A percentile compares a stretch with the other conserved stretches of the same genome.
These are phyloP conservation scores for Polyporus tsugae DNA, from an alignment of 1,284 basidiomycete genomes.

Conservation along the genomic window DNA sequence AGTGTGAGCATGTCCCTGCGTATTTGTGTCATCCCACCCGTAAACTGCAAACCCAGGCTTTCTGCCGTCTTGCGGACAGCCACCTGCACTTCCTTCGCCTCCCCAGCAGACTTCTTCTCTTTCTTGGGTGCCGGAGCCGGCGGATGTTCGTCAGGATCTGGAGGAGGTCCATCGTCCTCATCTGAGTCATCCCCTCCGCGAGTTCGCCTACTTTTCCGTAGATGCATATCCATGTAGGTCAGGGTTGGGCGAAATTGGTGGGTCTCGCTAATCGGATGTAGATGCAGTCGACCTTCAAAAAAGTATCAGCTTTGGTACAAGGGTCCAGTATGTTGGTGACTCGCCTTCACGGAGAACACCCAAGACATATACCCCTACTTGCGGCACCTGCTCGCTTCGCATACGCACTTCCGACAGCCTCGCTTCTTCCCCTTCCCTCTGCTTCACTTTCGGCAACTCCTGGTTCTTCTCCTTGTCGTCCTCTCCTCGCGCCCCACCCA, in stretches of 20 bases:
- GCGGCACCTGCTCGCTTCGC: constrained; percentile 73
- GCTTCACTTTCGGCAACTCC: constrained; percentile 47
- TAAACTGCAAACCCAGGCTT: constrained; percentile 59
- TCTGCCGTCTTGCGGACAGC: constrained; percentile 70
- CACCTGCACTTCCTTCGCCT: constrained; percentile 79
- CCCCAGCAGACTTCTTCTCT: constrained; percentile 58
- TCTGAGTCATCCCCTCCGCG: constrained; percentile 61
- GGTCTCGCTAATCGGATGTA: constrained; percentile 79
- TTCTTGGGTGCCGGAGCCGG: constrained; percentile 58
- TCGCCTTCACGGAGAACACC: constrained; percentile 77
- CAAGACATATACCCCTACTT: constrained; percentile 72
- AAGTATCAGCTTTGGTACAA: not conserved
- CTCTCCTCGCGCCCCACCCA: constrained; percentile 68
- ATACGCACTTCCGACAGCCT: constrained; percentile 73
- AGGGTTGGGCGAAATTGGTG: constrained; percentile 83
- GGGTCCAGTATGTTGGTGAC: constrained; percentile 27
- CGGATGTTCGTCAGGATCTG: constrained; percentile 75
- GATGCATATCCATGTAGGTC: constrained; percentile 77
- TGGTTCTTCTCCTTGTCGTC: constrained; percentile 82
- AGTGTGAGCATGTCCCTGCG: constrained; percentile 76
- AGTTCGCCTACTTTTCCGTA: constrained; percentile 63
- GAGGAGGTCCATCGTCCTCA: constrained; percentile 80
- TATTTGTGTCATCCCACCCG: constrained; percentile 44
- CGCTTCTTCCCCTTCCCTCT: constrained; percentile 60
- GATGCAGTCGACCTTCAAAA: constrained; percentile 67